phyloP scores from a whole-genome alignment of 495 filamentous ascomycete species.

The Aspergillus ostianus region DNA sequence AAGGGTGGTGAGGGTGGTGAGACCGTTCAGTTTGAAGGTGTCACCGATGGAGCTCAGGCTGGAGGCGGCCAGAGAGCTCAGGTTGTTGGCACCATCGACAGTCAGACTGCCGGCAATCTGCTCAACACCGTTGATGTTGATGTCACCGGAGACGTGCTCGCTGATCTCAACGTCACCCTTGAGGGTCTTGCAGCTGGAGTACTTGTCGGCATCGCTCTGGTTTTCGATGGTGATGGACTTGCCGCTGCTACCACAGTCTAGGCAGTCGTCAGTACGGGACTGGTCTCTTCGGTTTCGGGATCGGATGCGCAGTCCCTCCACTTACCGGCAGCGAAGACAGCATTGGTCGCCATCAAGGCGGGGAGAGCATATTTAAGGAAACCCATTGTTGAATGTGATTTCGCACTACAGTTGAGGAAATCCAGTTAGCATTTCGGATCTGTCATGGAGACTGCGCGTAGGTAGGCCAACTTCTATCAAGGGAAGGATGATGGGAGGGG shows the following conservation, averaged over 20 bases:
- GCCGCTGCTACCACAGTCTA: slow-evolving; percentile 32
- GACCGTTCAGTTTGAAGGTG: slow-evolving; percentile 61
- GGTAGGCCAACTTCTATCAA: neutral
- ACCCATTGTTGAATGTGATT: slow-evolving; percentile 58
- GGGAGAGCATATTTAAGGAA: slow-evolving; percentile 72
- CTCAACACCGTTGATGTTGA: slow-evolving; percentile 47
- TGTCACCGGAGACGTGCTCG: slow-evolving; percentile 44
- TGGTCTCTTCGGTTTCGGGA: neutral
- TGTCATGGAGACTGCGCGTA: neutral
- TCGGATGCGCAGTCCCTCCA: neutral
- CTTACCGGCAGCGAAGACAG: slow-evolving; percentile 58
- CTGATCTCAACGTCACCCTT: slow-evolving; percentile 69
- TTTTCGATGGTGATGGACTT: slow-evolving; percentile 57
- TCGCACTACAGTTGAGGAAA: slow-evolving; percentile 8
- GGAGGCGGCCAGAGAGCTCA: slow-evolving; percentile 55
- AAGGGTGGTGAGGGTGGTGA: slow-evolving; percentile 65
- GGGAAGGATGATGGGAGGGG: neutral
- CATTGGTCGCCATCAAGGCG: slow-evolving; percentile 63
- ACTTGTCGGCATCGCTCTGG: slow-evolving; percentile 67
- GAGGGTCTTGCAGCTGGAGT: slow-evolving; percentile 65
- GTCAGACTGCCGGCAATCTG: slow-evolving; percentile 69
- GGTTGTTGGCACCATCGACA: slow-evolving; percentile 53
- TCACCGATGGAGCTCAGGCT: slow-evolving; percentile 53
- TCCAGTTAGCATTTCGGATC: neutral
- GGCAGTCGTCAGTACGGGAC: slow-evolving; percentile 7